Evolutionary conservation across 1,284 basidiomycete genomes (phyloP).

Genomic region (Chiua sp.): DNA sequence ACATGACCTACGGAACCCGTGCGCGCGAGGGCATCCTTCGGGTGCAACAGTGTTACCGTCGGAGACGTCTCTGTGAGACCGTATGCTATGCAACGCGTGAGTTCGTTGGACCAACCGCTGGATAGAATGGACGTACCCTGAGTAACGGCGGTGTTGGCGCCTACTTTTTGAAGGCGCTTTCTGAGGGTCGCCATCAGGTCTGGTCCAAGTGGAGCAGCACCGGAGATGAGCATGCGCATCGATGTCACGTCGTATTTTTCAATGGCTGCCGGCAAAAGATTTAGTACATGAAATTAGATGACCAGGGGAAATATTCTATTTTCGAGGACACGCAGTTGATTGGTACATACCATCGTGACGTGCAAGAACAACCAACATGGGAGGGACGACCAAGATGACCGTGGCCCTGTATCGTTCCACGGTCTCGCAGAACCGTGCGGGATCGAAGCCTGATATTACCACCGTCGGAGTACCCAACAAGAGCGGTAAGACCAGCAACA

Average conservation of each 20-base stretch:
- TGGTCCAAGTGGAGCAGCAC: slow-evolving; percentile 82
- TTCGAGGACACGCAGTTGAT: not conserved
- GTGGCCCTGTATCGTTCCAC: slow-evolving; percentile 73
- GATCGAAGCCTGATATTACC: slow-evolving; percentile 77
- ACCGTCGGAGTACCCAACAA: slow-evolving; percentile 63
- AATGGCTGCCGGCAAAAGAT: slow-evolving; percentile 47
- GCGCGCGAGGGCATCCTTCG: slow-evolving; percentile 45
- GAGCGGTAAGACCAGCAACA: slow-evolving; percentile 67
- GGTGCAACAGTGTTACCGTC: slow-evolving; percentile 54
- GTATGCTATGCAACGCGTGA: slow-evolving; percentile 52
- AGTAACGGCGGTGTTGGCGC: slow-evolving; percentile 38
- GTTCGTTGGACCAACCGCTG: not conserved
- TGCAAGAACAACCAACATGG: slow-evolving; percentile 77
- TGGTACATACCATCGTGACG: slow-evolving; percentile 59
- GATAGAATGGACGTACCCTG: slow-evolving; percentile 48
- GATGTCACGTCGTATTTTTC: slow-evolving; percentile 73
- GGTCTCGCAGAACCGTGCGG: slow-evolving; percentile 68
- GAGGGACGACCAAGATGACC: slow-evolving; percentile 76
- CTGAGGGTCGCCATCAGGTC: slow-evolving; percentile 57
- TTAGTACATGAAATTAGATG: not conserved
- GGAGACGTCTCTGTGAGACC: slow-evolving; percentile 84
- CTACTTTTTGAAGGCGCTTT: slow-evolving; percentile 46
- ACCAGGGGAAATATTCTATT: not conserved
- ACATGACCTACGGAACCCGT: slow-evolving; percentile 74
- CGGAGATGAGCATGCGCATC: slow-evolving; percentile 68